Percentiles rank a stretch among this genome's conserved stretches.
phyloP scores from a whole-genome alignment of 2,329 filamentous ascomycete species.

The Talaromyces pinophilus region DNA sequence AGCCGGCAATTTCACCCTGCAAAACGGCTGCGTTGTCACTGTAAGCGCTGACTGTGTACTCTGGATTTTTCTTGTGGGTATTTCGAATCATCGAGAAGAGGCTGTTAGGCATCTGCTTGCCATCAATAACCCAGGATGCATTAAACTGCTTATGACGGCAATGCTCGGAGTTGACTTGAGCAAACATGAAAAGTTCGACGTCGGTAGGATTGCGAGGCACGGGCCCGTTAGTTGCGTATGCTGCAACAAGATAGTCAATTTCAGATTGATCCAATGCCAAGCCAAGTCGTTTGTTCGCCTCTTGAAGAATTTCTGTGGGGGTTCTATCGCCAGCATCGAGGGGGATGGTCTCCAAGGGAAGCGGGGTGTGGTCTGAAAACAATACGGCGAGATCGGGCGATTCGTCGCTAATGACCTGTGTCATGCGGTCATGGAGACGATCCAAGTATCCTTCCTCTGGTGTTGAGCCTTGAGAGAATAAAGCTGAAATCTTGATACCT shows the following conservation, averaged over 20 bases:
- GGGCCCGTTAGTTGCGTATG: conserved; percentile 65
- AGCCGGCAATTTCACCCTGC: conserved; percentile 68
- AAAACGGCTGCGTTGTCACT: conserved; percentile 97
- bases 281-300: conserved; percentile 81
- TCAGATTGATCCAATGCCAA: conserved; percentile 85
- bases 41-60: conserved; percentile 90
- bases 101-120: conserved; percentile 72
- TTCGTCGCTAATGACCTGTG: conserved; percentile 70
- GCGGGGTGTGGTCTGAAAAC: conserved; percentile 70
- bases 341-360: conserved; percentile 71
- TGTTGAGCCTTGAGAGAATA: conserved; percentile 58
- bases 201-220: conserved; percentile 71
- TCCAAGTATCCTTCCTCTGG: conserved; percentile 62
- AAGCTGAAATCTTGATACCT: conserved; percentile 72
- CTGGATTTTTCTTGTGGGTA: conserved; percentile 76
- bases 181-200: conserved; percentile 98
- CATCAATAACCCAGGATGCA: conserved; percentile 92
- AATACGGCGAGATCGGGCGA: conserved; percentile 71
- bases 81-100: conserved; percentile 97
- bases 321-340: conserved; percentile 66
- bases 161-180: conserved; percentile 98
- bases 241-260: conserved; percentile 90
- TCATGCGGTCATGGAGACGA: conserved; percentile 90
- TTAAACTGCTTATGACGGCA: conserved; percentile 92
- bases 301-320: conserved; percentile 71